Conservation (phyloP, 176 grass and related monocot genomes). For the Urochloa ruziziensis region DNA sequence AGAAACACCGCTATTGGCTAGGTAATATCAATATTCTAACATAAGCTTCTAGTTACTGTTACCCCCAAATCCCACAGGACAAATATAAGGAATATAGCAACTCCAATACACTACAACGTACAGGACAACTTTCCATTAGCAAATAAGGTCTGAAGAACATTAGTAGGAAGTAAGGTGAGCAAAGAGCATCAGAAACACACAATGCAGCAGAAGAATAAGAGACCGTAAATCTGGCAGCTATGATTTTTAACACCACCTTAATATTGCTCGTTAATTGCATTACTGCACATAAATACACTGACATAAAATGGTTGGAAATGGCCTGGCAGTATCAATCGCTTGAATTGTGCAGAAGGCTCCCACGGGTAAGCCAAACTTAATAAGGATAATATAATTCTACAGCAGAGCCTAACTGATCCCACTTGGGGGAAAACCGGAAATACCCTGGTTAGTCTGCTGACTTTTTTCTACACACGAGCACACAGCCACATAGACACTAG, state of each 20-base stretch:
- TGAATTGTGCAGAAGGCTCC: background rate
- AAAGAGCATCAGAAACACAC: background rate
- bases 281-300: background rate
- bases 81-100: background rate
- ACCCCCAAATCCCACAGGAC: background rate
- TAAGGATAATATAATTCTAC: background rate
- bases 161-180: background rate
- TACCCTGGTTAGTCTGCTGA: background rate
- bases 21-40: background rate
- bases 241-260: background rate
- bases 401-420: background rate
- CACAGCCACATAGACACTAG: background rate
- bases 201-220: background rate
- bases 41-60: background rate
- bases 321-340: background rate
- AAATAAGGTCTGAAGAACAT: background rate
- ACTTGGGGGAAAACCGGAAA: background rate
- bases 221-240: background rate
- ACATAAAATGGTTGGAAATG: background rate
- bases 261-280: background rate
- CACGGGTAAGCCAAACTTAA: background rate
- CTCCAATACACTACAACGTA: background rate
- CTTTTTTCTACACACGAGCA: background rate
- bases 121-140: background rate
- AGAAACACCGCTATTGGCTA: background rate